Conservation (phyloP, 768 basidiomycete species). For the Rhizopogon vesiculosus region DNA sequence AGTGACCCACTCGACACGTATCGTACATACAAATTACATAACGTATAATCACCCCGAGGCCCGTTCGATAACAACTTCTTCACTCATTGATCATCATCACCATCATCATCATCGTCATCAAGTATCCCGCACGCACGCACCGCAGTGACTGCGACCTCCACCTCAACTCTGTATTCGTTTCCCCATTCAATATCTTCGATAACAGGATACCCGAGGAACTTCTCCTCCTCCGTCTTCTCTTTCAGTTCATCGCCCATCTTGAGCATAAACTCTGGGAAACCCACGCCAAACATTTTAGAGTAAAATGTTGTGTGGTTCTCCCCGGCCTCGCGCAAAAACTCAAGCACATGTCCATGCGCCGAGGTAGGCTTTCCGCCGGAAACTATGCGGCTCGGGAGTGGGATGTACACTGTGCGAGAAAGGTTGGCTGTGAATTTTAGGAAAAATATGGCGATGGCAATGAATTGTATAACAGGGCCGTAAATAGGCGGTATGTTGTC, state of each 20-base stretch:
- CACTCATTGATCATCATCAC: too few relatives aligned
- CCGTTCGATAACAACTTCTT: too few relatives aligned
- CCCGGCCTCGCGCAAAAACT: background rate
- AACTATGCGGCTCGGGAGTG: constrained; percentile 7
- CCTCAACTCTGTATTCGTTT: constrained; percentile 9
- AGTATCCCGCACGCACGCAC: background rate
- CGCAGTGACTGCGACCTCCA: background rate
- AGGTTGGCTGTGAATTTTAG: background rate
- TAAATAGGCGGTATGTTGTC: constrained; percentile 10
- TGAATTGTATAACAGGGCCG: background rate
- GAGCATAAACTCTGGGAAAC: background rate
- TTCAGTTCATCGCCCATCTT: background rate
- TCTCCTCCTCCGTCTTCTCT: constrained; percentile 1
- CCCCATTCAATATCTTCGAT: constrained; percentile 8
- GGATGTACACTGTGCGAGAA: constrained; percentile 4
- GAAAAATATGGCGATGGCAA: background rate
- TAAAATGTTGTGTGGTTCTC: background rate
- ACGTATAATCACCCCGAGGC: too few relatives aligned
- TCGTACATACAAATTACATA: too few relatives aligned
- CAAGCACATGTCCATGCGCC: background rate
- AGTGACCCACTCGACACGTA: too few relatives aligned
- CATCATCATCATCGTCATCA: too few relatives aligned
- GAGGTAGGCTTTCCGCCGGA: background rate
- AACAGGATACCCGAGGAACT: constrained; percentile 1
- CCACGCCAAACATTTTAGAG: background rate